Percentiles rank a stretch among this genome's conserved stretches.
Evolutionary conservation across 2,329 filamentous ascomycete species (phyloP).

Genomic region (Calonectria pseudoturangicola): DNA sequence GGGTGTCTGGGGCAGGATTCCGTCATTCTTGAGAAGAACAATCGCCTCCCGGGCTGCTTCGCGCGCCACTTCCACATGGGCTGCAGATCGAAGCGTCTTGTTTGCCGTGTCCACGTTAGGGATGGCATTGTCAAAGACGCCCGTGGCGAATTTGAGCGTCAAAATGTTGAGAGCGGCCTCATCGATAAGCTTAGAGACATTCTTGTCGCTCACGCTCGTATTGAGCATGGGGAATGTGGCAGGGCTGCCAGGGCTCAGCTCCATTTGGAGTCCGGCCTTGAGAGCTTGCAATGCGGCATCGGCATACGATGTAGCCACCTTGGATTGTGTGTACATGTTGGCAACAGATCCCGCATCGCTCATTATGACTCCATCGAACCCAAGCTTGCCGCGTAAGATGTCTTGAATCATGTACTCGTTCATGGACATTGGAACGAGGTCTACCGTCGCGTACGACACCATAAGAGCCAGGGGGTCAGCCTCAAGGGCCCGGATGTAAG

Average conservation of each 20-base stretch:
- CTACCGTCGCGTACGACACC: constrained; percentile 58
- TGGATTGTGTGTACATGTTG: constrained; percentile 54
- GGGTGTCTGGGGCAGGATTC: constrained; percentile 70
- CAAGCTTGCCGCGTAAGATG: constrained; percentile 51
- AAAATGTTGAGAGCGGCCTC: constrained; percentile 53
- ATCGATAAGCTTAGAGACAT: constrained; percentile 51
- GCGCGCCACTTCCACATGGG: constrained; percentile 37
- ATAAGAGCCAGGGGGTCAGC: constrained; percentile 55
- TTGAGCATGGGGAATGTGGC: constrained; percentile 52
- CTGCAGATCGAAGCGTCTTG: constrained; percentile 40
- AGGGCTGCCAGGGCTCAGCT: constrained; percentile 53
- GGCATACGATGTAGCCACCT: constrained; percentile 52
- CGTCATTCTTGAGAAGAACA: constrained; percentile 79
- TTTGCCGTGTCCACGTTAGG: constrained; percentile 46
- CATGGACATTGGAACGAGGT: constrained; percentile 57
- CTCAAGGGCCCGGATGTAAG: constrained; percentile 57
- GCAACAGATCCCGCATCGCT: constrained; percentile 57
- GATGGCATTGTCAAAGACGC: constrained; percentile 53
- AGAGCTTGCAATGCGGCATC: constrained; percentile 55
- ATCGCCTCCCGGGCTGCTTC: constrained; percentile 56
- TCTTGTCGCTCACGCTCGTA: constrained; percentile 45
- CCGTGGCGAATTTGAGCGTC: constrained; percentile 56
- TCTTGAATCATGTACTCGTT: constrained; percentile 58
- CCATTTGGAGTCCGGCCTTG: constrained; percentile 54
- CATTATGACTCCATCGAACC: constrained; percentile 59